Base-by-base conservation (phyloP, 2,329 filamentous ascomycete species). In the Nigrospora sphaerica region DNA sequence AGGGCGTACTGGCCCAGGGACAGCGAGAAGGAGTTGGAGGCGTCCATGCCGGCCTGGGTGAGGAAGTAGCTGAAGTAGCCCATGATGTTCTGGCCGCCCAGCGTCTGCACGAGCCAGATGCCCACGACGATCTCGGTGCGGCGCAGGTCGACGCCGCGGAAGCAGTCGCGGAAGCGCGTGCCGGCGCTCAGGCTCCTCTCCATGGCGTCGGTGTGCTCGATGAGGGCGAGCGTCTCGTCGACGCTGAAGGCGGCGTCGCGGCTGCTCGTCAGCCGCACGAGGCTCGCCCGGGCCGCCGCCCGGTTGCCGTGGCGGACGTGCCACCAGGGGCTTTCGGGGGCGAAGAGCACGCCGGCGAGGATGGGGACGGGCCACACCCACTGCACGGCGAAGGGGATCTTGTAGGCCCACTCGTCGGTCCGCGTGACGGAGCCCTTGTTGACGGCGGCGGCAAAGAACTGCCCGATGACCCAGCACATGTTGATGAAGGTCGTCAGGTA, bases 381-480 rank as follows among this genome's bases (percentile, higher is more conserved):
- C 58, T 78, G 74, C 7, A 77, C 56, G 14, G 62, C 73, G 49
- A 74, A 78, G 0, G 74, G 73, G 34, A 71, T 74, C 3, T 66
- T 66, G 52, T 75, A 78, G 1, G 71, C 68, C 71, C 73, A 75
- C 41, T 75, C 51, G 19, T 71, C 67, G 1, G 57, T 50, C 2
- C 65, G 59, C 18, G 56, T 49, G 10, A 71, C 57, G 5, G 74
- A 67, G 6, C 61, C 66, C 33, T 68, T 67, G 49, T 73, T 68
- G 12, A 78, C 72, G 0, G 69, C 72, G 1, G 70, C 68, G 0
- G 69, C 68, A 39, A 76, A 66, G 51, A 80, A 68, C 49, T 80
- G 75, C 1, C 77, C 77, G 41, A 78, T 72, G 3, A 76, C 73
- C 72, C 75, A 80, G 52, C 75, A 79, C 59, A 79, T 68, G 51